Evolutionary conservation across 495 filamentous ascomycete genomes (phyloP), one percentile per base, ranked within the genome.

Genomic region (Oidiodendron maius): DNA sequence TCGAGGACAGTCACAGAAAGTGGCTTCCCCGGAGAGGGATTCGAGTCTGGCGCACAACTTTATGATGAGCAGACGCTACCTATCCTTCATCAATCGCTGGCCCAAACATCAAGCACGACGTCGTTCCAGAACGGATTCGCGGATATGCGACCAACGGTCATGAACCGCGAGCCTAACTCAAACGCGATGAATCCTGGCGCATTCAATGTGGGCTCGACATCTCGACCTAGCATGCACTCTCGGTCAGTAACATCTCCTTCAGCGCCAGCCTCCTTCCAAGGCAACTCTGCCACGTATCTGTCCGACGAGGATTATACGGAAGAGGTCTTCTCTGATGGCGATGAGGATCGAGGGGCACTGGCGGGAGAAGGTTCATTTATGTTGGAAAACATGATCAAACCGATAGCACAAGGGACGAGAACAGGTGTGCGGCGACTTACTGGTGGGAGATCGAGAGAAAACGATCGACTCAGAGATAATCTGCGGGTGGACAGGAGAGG

Each of bases 31-130:
- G 76, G 75, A 42, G 69, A 67, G 40, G 47, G 40, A 1, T 80
- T 81, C 28, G 89, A 95, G 50, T 83, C 81, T 24, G 85, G 82
- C 15, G 88, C 90, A 11, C 84, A 89, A 60, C 72, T 96, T 3
- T 97, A 98, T 61, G 91, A 97, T 60, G 91, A 91, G 59, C 86
- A 95, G 57, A 94, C 91, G 11, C 76, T 91, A 3, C 93, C 93
- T 0, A 95, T 98, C 44, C 69, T 97, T 13, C 82, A 89, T 53
- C 87, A 89, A 55, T 91, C 87, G 0, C 75, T 91, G 25, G 80
- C 74, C 11, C 74, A 82, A 16, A 87, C 83, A 13, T 75, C 78
- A 18, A 88, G 83, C 28, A 74, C 80, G 3, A 78, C 82, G 0
- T 93, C 89, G 0, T 91, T 98, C 62, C 89, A 96, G 50, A 91